Evolutionary conservation across 495 filamentous ascomycete species (phyloP).

Genomic region (Aspergillus cristatus): DNA sequence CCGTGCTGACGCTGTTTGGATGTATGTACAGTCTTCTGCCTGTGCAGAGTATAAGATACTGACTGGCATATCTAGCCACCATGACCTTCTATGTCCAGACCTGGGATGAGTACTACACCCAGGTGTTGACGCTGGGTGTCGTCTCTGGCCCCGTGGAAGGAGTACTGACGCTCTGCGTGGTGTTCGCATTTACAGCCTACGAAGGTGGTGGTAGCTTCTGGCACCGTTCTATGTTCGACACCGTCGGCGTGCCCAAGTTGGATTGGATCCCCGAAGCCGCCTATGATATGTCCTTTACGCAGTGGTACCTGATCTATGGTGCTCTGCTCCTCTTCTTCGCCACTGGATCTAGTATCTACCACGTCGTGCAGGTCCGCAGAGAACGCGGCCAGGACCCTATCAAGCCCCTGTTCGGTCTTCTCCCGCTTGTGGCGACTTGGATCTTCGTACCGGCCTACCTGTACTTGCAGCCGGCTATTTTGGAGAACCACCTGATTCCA

Average conservation of each 20-base stretch:
- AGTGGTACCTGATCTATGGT: conserved; percentile 93
- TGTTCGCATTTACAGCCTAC: conserved; percentile 79
- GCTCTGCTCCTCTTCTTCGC: conserved; percentile 75
- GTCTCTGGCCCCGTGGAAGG: conserved; percentile 95
- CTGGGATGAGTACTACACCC: conserved; percentile 98
- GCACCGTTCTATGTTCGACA: conserved; percentile 69
- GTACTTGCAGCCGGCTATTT: conserved; percentile 71
- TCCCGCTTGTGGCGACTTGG: conserved; percentile 72
- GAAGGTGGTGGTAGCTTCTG: conserved; percentile 87
- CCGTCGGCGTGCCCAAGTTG: conserved; percentile 57
- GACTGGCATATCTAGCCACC: conserved; percentile 45
- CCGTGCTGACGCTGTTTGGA: conserved; percentile 75
- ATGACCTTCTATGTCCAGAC: conserved; percentile 97
- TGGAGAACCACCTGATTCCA: conserved; percentile 72
- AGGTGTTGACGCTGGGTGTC: conserved; percentile 84
- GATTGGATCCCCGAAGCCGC: conserved; percentile 56
- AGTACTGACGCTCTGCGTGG: conserved; percentile 68
- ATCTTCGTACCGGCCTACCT: conserved; percentile 66
- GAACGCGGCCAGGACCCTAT: conserved; percentile 59
- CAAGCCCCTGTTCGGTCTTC: conserved; percentile 67
- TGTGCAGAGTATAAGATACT: conserved; percentile 4
- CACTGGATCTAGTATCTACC: conserved; percentile 57
- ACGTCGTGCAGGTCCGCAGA: conserved; percentile 73
- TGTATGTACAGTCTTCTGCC: conserved; percentile 36
- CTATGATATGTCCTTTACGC: conserved; percentile 73